Percentiles rank a stretch among this genome's conserved stretches.
Evolutionary conservation across 257 asterid genomes (phyloP).

Genomic region (Salvia hispanica): DNA sequence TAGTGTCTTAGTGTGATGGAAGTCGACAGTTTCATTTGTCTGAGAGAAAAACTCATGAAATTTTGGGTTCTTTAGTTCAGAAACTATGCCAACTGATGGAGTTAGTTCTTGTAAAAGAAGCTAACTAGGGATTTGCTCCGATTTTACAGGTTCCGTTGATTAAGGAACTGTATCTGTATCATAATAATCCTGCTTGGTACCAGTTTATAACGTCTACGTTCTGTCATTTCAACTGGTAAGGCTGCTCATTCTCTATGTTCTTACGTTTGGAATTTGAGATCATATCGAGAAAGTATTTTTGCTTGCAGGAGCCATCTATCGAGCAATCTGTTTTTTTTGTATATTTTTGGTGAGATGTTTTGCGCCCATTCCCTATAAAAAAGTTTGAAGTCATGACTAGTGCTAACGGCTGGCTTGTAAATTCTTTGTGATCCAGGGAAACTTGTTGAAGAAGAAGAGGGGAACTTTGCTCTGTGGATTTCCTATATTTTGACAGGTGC

Average conservation of each 20-base stretch:
- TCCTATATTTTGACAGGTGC: constrained; percentile 91
- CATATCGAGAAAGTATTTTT: constrained; percentile 12
- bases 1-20: background rate
- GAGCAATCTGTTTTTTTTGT: constrained; percentile 95
- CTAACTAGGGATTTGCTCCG: constrained; percentile 16
- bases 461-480: constrained; percentile 88
- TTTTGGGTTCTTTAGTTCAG: background rate
- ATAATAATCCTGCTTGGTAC: constrained; percentile 84
- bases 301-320: constrained; percentile 84
- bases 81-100: too few species aligned
- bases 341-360: constrained; percentile 77
- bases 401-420: constrained; percentile 18
- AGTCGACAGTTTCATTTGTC: background rate
- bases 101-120: constrained; percentile 11
- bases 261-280: constrained; percentile 22
- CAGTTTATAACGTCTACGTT: constrained; percentile 95
- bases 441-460: constrained; percentile 99
- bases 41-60: background rate
- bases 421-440: constrained; percentile 53
- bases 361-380: constrained; percentile 17
- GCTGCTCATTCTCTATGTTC: constrained; percentile 26
- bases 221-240: constrained; percentile 88
- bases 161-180: constrained; percentile 78
- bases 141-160: constrained; percentile 65
- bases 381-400: background rate